Percentiles rank a stretch among this genome's conserved stretches.
phyloP scores from a whole-genome alignment of 768 basidiomycete genomes.

The Dacryopinax primogenitus region DNA sequence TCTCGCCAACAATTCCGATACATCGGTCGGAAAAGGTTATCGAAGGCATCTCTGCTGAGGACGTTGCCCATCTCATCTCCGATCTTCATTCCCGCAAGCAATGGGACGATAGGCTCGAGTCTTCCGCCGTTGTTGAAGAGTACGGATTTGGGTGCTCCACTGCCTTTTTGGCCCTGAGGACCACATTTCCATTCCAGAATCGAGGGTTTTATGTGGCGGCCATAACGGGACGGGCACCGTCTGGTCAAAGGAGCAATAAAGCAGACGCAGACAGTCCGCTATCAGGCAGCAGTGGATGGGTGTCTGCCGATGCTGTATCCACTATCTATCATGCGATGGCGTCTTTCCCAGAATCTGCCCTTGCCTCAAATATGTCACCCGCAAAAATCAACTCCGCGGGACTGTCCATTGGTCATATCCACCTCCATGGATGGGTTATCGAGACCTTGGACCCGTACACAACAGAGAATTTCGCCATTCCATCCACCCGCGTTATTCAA shows the following conservation, averaged over 20 bases:
- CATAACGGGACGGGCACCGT: slow-evolving; percentile 28
- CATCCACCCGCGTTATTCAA: slow-evolving; percentile 77
- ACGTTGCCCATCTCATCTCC: slow-evolving; percentile 60
- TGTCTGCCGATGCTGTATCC: slow-evolving; percentile 22
- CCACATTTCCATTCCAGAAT: slow-evolving; percentile 81
- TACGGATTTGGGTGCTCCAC: slow-evolving; percentile 67
- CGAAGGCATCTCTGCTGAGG: slow-evolving; percentile 86
- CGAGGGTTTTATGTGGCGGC: slow-evolving; percentile 73
- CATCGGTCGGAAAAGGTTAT: slow-evolving; percentile 84
- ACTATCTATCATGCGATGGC: slow-evolving; percentile 74
- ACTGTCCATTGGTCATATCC: slow-evolving; percentile 66
- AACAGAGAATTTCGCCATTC: slow-evolving; percentile 85
- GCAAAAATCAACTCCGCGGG: slow-evolving; percentile 62
- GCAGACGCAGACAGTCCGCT: not conserved
- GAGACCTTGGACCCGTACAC: slow-evolving; percentile 95
- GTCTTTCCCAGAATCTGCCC: slow-evolving; percentile 56
- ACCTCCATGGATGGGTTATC: slow-evolving; percentile 88
- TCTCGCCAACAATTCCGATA: slow-evolving; percentile 70
- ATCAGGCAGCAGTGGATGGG: not conserved
- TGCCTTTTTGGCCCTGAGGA: slow-evolving; percentile 56
- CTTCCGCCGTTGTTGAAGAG: slow-evolving; percentile 53
- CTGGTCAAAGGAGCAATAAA: not conserved
- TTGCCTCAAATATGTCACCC: slow-evolving; percentile 37
- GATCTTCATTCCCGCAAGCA: slow-evolving; percentile 58
- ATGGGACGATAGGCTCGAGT: slow-evolving; percentile 81